Base-by-base conservation (phyloP, 805 yeast genomes). In the Cyberlindnera saturnus region DNA sequence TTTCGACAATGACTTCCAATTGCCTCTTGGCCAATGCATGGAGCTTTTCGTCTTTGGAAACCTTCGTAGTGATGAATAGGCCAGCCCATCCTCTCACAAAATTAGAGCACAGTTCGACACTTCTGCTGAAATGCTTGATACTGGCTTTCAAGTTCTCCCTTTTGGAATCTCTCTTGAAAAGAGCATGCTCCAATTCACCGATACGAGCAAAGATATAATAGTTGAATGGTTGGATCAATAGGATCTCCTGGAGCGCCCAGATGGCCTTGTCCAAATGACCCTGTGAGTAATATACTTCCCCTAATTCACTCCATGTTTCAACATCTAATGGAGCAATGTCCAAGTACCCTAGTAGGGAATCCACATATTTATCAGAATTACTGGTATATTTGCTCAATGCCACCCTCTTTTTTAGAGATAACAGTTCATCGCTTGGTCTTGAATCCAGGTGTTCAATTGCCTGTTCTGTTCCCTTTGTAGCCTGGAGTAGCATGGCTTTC, bases 61-160 rank as follows among this genome's bases (percentile, higher is more conserved):
- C 57, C 29, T 52, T 43, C 5, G 69, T 46, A 3, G 75, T 60
- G 10, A 71, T 53, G 34, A 68, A 70, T 2, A 86, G 63, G 1
- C 91, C 90, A 30, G 75, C 61, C 96, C 96, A 90, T 14, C 87
- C 84, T 50, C 87, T 73, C 17, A 75, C 63, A 59, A 77, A 84
- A 29, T 70, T 67, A 36, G 82, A 84, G 54, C 87, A 81, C 32
- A 90, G 67, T 61, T 93, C 98, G 6, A 88, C 80, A 8, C 89
- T 65, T 50, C 95, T 75, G 42, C 82, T 64, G 50, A 76, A 84
- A 55, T 78, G 73, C 52, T 80, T 68, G 13, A 64, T 62, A 15
- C 51, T 42, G 8, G 41, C 41, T 20, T 41, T 38, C 30, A 56
- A 41, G 14, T 34, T 34, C 29, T 43, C 43, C 23, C 15, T 36